Base-by-base conservation (phyloP, 2,329 filamentous ascomycete genomes). In the Colletotrichum sp. region DNA sequence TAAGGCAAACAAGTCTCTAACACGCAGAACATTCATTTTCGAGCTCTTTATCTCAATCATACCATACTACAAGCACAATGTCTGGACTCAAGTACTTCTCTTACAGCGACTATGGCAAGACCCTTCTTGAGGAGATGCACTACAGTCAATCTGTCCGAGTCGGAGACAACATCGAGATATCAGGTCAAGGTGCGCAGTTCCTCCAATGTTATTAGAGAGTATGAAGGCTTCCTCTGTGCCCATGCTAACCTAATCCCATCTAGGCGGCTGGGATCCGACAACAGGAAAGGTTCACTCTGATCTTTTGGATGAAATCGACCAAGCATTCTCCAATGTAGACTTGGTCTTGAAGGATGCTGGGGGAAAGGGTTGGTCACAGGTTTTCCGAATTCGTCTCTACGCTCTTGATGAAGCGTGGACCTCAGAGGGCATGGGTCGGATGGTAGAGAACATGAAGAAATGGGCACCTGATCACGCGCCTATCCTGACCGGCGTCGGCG, bases 271-370 rank as follows among this genome's bases (percentile, higher is more conserved):
- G 77, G 76, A 78, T 16, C 66, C 63, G 6, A 52, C 57, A 13
- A 78, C 76, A 1, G 76, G 72, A 8, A 60, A 77, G 8, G 26
- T 87, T 55, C 30, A 78, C n/a, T 77, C 39, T 6, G 82, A 84
- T 18, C 81, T 85, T 66, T 81, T 82, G 60, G 80, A 79, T 0
- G 81, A 87, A 63, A 85, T 87, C 64, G 84, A 85, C 64, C 83
- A 85, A 75, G 86, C 88, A 1, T 90, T 91, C 78, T 79, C 78
- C 1, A 91, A 90, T 65, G 86, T 90, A 6, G 87, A 91, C 2
- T 77, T 84, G 3, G 80, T 78, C 10, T 79, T 90, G 7, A 84
- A 83, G 36, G 71, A 84, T 21, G 88, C 88, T 1, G 89, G 89
- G 7, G 88, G 87, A 1, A 84, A 88, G 72, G 87, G 87, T 6